Evolutionary conservation across 306 rosid genomes (phyloP).

Genomic region (Begonia masoniana): DNA sequence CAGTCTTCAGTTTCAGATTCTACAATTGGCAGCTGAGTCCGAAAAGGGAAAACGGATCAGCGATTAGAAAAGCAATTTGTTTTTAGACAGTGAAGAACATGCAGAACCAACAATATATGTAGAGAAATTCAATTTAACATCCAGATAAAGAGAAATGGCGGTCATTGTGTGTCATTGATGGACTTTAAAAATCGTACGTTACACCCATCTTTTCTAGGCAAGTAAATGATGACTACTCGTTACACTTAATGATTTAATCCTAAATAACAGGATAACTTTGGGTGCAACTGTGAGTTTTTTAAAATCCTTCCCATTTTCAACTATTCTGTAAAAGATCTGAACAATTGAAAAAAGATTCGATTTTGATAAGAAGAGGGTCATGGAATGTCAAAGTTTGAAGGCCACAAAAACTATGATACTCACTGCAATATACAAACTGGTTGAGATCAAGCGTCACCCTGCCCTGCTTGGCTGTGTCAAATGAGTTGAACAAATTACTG

Average conservation of each 20-base stretch:
- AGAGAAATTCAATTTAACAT: neutral
- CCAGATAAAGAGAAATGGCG: too few species aligned
- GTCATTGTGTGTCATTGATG: too few species aligned
- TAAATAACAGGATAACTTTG: too few species aligned
- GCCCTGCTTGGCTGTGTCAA: slow-evolving; percentile 82
- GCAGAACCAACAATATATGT: neutral
- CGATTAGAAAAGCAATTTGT: neutral
- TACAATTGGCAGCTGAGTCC: slow-evolving; percentile 69
- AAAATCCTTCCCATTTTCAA: too few species aligned
- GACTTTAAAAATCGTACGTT: too few species aligned
- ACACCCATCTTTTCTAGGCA: too few species aligned
- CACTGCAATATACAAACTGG: slow-evolving; percentile 84
- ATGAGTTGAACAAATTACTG: slow-evolving; percentile 83
- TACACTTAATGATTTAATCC: too few species aligned
- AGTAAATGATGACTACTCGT: too few species aligned
- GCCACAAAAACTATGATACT: slow-evolving; percentile 20
- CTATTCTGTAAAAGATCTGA: neutral
- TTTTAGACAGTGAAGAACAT: neutral
- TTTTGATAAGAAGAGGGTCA: neutral
- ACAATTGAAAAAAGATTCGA: neutral
- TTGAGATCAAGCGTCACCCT: slow-evolving; percentile 85
- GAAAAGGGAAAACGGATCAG: slow-evolving; percentile 15
- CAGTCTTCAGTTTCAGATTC: slow-evolving; percentile 44
- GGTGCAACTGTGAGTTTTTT: too few species aligned
- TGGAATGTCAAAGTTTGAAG: neutral